A percentile compares a stretch with the other conserved stretches of the same genome.
Evolutionary conservation across 1,284 basidiomycete genomes (phyloP).

Genomic region (Cutaneotrichosporon curvatum): DNA sequence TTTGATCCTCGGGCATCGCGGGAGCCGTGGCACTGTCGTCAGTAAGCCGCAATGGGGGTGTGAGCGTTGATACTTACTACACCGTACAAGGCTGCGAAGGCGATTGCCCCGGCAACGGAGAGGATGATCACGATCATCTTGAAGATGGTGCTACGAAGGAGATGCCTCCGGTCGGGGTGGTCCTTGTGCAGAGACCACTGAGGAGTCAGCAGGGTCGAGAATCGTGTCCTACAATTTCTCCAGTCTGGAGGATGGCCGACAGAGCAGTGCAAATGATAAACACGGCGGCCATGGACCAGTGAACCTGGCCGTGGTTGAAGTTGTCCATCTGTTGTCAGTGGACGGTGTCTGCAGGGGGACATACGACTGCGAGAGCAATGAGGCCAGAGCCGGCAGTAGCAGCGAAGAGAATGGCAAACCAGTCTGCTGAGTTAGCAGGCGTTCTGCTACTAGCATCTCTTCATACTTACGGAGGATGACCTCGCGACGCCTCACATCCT

Average conservation of each 20-base stretch:
- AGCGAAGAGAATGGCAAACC: conserved; percentile 47
- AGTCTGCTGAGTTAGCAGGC: conserved; percentile 33
- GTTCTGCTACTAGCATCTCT: background rate
- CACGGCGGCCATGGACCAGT: conserved; percentile 50
- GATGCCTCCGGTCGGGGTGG: conserved; percentile 45
- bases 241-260: conserved; percentile 49
- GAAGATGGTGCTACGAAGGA: conserved; percentile 47
- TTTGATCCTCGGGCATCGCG: conserved; percentile 10
- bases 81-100: conserved; percentile 47
- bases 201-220: background rate
- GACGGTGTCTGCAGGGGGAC: too few relatives aligned
- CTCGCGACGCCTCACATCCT: conserved; percentile 44
- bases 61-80: conserved; percentile 20
- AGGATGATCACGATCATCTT: conserved; percentile 47
- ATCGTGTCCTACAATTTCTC: conserved; percentile 44
- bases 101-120: conserved; percentile 47
- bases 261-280: conserved; percentile 50
- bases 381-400: conserved; percentile 46
- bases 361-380: conserved; percentile 45
- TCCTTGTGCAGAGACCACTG: conserved; percentile 46
- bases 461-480: conserved; percentile 35
- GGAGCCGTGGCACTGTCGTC: conserved; percentile 31
- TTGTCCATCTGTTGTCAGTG: conserved; percentile 37
- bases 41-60: background rate
- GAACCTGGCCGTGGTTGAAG: conserved; percentile 46